Evolutionary conservation across 441 rosid genomes (phyloP).

Genomic region (Jatropha podagrica): DNA sequence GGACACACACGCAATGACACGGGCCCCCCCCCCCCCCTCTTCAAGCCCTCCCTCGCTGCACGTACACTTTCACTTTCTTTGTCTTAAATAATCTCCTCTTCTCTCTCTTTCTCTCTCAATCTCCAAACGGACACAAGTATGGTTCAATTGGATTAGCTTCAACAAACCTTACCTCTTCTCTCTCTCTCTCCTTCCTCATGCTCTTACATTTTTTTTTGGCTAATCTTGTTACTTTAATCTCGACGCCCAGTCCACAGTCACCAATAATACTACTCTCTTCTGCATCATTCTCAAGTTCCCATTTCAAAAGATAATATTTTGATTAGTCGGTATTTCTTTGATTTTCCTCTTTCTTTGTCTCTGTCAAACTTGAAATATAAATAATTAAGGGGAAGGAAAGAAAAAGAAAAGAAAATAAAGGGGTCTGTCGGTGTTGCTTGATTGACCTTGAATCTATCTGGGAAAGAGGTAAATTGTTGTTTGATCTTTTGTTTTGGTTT

Average conservation of each 20-base stretch:
- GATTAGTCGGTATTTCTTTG: background rate
- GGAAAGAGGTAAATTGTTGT: conserved; percentile 14
- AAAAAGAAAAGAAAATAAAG: background rate
- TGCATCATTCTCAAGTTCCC: background rate
- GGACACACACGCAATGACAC: background rate
- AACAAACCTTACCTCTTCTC: background rate
- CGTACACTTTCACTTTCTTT: background rate
- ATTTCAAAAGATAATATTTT: background rate
- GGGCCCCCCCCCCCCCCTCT: background rate
- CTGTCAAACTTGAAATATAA: background rate
- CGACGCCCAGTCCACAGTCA: conserved; percentile 1
- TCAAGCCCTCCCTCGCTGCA: no score
- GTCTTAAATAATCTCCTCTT: background rate
- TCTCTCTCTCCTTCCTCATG: background rate
- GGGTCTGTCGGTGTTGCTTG: background rate
- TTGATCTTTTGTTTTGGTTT: background rate
- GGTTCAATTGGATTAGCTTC: background rate
- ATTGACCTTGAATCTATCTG: conserved; percentile 18
- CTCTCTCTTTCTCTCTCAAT: background rate
- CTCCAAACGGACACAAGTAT: background rate
- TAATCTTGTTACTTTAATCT: background rate
- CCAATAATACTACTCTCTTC: background rate
- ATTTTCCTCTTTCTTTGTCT: background rate
- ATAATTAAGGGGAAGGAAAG: background rate
- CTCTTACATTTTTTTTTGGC: background rate